phyloP scores from a whole-genome alignment of 2,329 filamentous ascomycete species.

The Neoscytalidium dimidiatum region DNA sequence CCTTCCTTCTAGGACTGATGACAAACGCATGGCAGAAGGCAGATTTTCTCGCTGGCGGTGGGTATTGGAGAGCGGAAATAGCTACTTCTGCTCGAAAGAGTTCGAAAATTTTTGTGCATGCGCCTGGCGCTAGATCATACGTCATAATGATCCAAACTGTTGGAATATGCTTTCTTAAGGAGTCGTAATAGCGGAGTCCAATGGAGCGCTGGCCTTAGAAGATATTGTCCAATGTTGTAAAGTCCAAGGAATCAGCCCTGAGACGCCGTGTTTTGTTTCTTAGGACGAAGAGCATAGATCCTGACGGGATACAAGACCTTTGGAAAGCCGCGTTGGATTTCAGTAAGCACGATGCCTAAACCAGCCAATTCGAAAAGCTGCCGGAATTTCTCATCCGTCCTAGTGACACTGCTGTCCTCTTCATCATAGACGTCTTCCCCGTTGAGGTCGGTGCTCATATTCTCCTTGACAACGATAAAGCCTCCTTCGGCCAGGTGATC shows the following conservation, averaged over 20 bases:
- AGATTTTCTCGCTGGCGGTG: too few species aligned
- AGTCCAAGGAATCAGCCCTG: background rate
- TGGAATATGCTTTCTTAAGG: too few species aligned
- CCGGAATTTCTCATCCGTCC: slow-evolving; percentile 72
- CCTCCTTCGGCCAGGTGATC: slow-evolving; percentile 38
- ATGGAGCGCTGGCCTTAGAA: too few species aligned
- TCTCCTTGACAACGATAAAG: slow-evolving; percentile 79
- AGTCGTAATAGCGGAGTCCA: too few species aligned
- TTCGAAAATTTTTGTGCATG: too few species aligned
- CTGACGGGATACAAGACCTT: slow-evolving; percentile 71
- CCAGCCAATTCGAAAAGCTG: slow-evolving; percentile 69
- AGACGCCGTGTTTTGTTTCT: background rate
- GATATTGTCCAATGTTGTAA: background rate
- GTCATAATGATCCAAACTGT: too few species aligned
- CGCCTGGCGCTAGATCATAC: too few species aligned
- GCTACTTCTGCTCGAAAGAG: too few species aligned
- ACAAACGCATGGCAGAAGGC: too few species aligned
- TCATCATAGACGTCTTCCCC: slow-evolving; percentile 72
- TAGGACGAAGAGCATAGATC: slow-evolving; percentile 72
- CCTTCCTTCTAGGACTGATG: too few species aligned
- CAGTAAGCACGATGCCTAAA: slow-evolving; percentile 66
- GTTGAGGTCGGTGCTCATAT: slow-evolving; percentile 58
- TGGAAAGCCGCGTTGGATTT: slow-evolving; percentile 73
- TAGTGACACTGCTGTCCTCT: slow-evolving; percentile 74
- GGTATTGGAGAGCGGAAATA: too few species aligned